Base-by-base conservation (phyloP, 441 rosid genomes). In the Pelargonium hybrid region DNA sequence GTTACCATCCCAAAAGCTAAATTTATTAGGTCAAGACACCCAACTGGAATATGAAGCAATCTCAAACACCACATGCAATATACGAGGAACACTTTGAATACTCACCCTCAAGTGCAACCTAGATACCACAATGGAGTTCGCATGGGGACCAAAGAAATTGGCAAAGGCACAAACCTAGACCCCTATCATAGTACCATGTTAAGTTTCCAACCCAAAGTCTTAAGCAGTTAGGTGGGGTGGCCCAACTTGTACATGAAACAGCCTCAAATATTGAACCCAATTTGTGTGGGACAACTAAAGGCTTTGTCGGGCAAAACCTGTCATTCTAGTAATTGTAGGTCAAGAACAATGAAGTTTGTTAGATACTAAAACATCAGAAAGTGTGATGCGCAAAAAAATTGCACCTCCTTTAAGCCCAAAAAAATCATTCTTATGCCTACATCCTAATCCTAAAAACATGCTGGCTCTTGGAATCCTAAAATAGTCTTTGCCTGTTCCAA, bases 1-100 rank as follows among this genome's bases (percentile, higher is more conserved):
- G 1, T 39, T 39, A 39, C 45, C 45, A 39, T 39, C 45, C 45
- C 45, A 39, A 39, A 39, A 63, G 66, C 41, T 63, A 14, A 63
- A 63, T 26, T 39, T 63, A 9, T 26, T 26, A 29, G 41, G 43
- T 14, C 20, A 20, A 2, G 41, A 10, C 17, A 13, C 20, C 34
- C 39, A 29, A n/a, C 18, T 14, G 66, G 41, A 10, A 63, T 26
- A 63, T 26, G 66, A 11, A 63, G 43, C 66, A 63, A 63, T 14
- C 66, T 26, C 66, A 63, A 63, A 63, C 66, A 5, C 66, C 43
- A 63, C 39, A 48, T 0, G 7, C 66, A 63, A 63, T 63, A 18
- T 63, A 63, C 43, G 14, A 13, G 37, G 66, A 62, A 14, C 39
- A 62, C 66, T 63, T 26, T 21, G 15, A 59, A 59, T 23, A 56